Base-by-base conservation (phyloP, 805 yeast species). In the Phaffomyces opuntiae region DNA sequence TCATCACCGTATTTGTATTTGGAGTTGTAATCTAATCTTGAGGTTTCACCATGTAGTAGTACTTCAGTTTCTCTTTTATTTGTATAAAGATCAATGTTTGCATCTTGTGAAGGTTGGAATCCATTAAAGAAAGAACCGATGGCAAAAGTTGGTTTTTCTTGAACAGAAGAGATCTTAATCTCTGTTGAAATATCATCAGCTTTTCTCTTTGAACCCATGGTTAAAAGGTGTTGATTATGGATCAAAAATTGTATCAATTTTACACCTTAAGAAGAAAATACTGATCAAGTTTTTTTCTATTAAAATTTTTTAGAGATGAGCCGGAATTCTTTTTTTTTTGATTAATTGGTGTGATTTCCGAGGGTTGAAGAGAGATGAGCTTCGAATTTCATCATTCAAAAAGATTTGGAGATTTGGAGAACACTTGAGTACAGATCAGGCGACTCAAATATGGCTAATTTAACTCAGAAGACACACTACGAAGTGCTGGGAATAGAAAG, bases 51-150 rank as follows among this genome's bases (percentile, higher is more conserved):
- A 59, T 87, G 96, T 39, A 88, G 60, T 16, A 80, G 59, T 47
- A 70, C 71, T n/a, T 69, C 68, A 16, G 70, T 50, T 25, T 40
- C 40, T 37, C 53, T 48, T 21, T 60, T 54, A 46, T 60, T 62
- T 55, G 75, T 72, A 64, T 77, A 87, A 34, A 87, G 65, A 38
- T 82, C 79, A 55, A 90, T 85, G 32, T 67, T 61, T 8, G 84
- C 77, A 13, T 74, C 70, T 8, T 65, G 62, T 34, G 91, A 82
- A 3, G 82, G 74, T 24, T 72, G 66, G 44, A 85, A 70, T 5
- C 96, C 96, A 57, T 85, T 85, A 69, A 89, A 83, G 57, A 86
- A 83, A n/a, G 85, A 75, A 3, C 88, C 85, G 9, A 83, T 75
- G 4, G 76, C 79, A 5, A 77, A 66, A 4, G 72, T 59, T 14